Percentiles rank a stretch among this genome's conserved stretches.
Evolutionary conservation across 371 early-diverging fungal species (phyloP).

Genomic region (Chytridium lagenaria): DNA sequence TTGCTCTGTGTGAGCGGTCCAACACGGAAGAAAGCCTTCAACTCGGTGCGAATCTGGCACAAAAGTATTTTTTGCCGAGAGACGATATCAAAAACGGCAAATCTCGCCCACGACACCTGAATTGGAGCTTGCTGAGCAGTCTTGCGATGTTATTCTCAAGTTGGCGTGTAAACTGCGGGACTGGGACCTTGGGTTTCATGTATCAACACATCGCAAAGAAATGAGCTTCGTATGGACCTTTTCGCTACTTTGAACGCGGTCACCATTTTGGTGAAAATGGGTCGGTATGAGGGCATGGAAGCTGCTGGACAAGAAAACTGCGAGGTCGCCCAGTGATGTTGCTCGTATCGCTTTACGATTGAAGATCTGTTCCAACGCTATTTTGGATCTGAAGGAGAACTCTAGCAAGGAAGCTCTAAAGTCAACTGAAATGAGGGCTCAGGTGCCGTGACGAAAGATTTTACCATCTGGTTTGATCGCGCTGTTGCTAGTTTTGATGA

Average conservation of each 20-base stretch:
- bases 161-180: background rate
- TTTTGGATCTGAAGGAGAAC: too few relatives aligned
- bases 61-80: background rate
- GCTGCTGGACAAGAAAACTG: background rate
- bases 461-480: background rate
- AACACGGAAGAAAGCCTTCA: background rate
- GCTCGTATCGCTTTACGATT: too few relatives aligned
- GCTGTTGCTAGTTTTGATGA: background rate
- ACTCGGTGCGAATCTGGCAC: background rate
- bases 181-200: background rate
- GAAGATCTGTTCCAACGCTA: too few relatives aligned
- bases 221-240: background rate
- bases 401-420: background rate
- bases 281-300: background rate
- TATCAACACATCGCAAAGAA: background rate
- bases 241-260: background rate
- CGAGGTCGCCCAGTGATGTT: too few relatives aligned
- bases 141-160: background rate
- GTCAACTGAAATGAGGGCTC: background rate
- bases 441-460: background rate
- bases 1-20: background rate
- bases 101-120: too few relatives aligned
- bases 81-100: background rate
- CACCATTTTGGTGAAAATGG: background rate
- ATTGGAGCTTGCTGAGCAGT: background rate